Conservation (phyloP, 805 yeast species). For the Starmerella asiatica region DNA sequence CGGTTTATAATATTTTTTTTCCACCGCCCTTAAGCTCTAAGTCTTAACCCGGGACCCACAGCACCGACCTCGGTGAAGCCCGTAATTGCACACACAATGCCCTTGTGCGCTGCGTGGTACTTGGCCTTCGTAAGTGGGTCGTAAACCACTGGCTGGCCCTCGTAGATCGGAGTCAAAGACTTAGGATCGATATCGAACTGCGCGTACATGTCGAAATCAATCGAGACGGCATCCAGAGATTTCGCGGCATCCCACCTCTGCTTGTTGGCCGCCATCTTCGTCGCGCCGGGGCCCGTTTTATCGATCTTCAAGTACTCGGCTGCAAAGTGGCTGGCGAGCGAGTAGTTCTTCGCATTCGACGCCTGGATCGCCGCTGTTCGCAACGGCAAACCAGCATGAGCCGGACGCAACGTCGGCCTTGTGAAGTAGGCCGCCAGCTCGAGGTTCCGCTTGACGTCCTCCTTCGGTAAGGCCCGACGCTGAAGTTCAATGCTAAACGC, state of each 20-base stretch:
- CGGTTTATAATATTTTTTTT: too few relatives aligned
- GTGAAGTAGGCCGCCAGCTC: slow-evolving; percentile 96
- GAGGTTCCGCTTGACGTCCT: slow-evolving; percentile 62
- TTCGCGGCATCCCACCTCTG: slow-evolving; percentile 56
- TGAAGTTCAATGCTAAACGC: slow-evolving; percentile 83
- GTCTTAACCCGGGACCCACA: slow-evolving; percentile 77
- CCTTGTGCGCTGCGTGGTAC: slow-evolving; percentile 66
- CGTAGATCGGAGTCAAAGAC: slow-evolving; percentile 77
- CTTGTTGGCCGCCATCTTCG: slow-evolving; percentile 74
- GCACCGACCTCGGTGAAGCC: slow-evolving; percentile 71
- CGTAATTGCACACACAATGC: slow-evolving; percentile 65
- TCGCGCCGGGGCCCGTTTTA: slow-evolving; percentile 57
- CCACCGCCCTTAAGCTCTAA: slow-evolving; percentile 18
- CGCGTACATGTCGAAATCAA: slow-evolving; percentile 85
- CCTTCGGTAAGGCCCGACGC: slow-evolving; percentile 65
- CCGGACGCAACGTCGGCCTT: slow-evolving; percentile 62
- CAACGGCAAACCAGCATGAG: slow-evolving; percentile 74
- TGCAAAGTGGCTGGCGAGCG: slow-evolving; percentile 83
- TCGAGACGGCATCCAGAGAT: slow-evolving; percentile 74
- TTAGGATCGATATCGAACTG: slow-evolving; percentile 83
- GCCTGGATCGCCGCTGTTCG: slow-evolving; percentile 93
- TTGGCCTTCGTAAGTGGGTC: slow-evolving; percentile 87
- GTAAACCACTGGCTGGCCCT: slow-evolving; percentile 48
- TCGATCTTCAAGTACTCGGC: slow-evolving; percentile 60
- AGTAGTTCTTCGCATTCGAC: slow-evolving; percentile 75